Evolutionary conservation across 2,329 filamentous ascomycete genomes (phyloP).

Genomic region (Aspergillus fumigatus): DNA sequence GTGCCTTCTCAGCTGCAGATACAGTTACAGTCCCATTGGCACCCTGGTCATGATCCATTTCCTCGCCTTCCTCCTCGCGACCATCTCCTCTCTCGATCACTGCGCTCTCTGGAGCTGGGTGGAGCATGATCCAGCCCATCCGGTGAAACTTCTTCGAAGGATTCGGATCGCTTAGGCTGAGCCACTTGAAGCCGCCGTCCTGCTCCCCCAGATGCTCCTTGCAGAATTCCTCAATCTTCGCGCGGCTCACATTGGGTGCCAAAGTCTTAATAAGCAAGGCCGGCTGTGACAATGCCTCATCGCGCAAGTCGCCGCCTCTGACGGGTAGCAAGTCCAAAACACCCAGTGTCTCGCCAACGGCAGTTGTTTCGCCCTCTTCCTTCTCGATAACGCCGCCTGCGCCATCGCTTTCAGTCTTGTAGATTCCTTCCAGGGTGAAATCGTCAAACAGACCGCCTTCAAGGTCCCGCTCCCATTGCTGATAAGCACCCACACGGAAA

Average conservation of each 20-base stretch:
- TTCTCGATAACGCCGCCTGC: slow-evolving; percentile 82
- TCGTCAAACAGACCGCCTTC: slow-evolving; percentile 85
- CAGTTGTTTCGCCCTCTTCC: slow-evolving; percentile 90
- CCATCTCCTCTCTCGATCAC: slow-evolving; percentile 68
- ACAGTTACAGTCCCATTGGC: slow-evolving; percentile 28
- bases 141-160: slow-evolving; percentile 95
- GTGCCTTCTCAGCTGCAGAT: slow-evolving; percentile 72
- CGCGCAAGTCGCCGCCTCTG: slow-evolving; percentile 77
- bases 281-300: slow-evolving; percentile 82
- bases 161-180: slow-evolving; percentile 94
- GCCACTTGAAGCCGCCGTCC: slow-evolving; percentile 89
- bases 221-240: slow-evolving; percentile 90
- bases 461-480: slow-evolving; percentile 84
- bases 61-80: slow-evolving; percentile 62
- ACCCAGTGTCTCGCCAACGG: slow-evolving; percentile 85
- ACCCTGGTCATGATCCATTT: slow-evolving; percentile 39
- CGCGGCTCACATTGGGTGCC: slow-evolving; percentile 88
- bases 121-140: slow-evolving; percentile 97
- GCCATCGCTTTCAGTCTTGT: slow-evolving; percentile 87
- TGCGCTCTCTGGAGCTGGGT: slow-evolving; percentile 67
- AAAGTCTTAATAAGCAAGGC: slow-evolving; percentile 97
- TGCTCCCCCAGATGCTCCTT: slow-evolving; percentile 89
- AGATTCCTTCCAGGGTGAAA: slow-evolving; percentile 88
- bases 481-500: slow-evolving; percentile 72
- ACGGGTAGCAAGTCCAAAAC: slow-evolving; percentile 86